Evolutionary conservation across 768 basidiomycete species (phyloP).

Genomic region (Pulveroboletus ravenelii): DNA sequence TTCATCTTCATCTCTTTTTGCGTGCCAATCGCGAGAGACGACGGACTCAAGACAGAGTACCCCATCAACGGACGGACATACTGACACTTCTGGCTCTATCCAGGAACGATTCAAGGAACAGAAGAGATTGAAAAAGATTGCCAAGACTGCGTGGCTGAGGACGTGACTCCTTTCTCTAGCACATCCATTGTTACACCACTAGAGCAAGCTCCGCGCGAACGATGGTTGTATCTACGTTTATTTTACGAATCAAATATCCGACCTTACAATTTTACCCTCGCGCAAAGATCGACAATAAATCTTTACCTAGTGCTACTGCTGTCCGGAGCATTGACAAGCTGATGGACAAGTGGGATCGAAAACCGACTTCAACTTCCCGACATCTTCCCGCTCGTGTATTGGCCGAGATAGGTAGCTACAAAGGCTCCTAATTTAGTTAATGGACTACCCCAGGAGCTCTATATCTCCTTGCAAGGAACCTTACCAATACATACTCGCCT

Average conservation of each 20-base stretch:
- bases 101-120: constrained; percentile 84
- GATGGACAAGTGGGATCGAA: too few species aligned
- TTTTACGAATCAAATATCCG: background rate
- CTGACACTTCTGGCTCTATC: constrained; percentile 19
- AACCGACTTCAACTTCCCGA: too few species aligned
- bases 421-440: too few species aligned
- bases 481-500: too few species aligned
- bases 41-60: constrained; percentile 16
- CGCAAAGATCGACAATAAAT: background rate
- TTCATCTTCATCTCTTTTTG: constrained; percentile 16
- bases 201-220: background rate
- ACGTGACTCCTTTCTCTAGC: constrained; percentile 31
- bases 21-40: constrained; percentile 18
- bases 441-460: too few species aligned
- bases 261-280: background rate
- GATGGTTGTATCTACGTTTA: constrained; percentile 3
- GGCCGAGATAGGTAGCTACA: too few species aligned
- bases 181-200: background rate
- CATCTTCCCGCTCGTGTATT: too few species aligned
- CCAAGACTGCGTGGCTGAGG: constrained; percentile 85
- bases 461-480: too few species aligned
- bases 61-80: constrained; percentile 21
- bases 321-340: too few species aligned
- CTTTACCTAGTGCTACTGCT: too few species aligned
- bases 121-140: constrained; percentile 77